Evolutionary conservation across 108 stramenopile genomes (phyloP), one percentile per base, ranked within the genome.

Genomic region (Aurantiochytrium sp.): DNA sequence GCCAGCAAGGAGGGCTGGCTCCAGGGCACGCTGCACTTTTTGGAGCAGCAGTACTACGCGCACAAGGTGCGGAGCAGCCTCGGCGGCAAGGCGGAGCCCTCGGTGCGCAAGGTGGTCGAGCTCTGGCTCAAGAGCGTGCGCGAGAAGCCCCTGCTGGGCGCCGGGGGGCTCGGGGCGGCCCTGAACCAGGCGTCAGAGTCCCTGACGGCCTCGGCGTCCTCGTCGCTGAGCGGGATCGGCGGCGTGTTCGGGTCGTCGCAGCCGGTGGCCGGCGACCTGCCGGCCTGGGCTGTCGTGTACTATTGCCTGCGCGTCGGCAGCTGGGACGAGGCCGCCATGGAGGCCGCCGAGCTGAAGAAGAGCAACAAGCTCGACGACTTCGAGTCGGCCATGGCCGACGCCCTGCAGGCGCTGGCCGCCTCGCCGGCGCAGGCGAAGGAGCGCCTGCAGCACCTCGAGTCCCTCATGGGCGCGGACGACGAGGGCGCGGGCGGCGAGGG

Each of bases 31-130:
- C 39, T 41, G 24, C n/a, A 27, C 6, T 81, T 81, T 81, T 48
- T 81, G 39, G 73, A 81, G 73, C n/a, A 81, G 39, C 73, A 81
- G 24, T 81, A 81, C 73, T 48, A 81, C 19, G 30, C 39, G 45
- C 39, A 81, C 4, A 81, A 65, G 34, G 59, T 65, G 34, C 59
- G 27, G 17, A 52, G 50, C 50, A 17, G 50, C 50, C 50, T 15
- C 0, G 50, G 17, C 15, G 50, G 50, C 50, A 17, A 17, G 15
- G 50, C 50, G 50, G 50, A 52, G 8, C 50, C 50, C 17, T 52
- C 50, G 50, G 50, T 52, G 50, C 50, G 50, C 50, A 52, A 52
- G 50, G 50, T 52, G 15, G 17, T 52, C 50, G 17, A 52, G 50
- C 15, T 8, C 27, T 65, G 59, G 59, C 59, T 65, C 34, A 1